Evolutionary conservation across 176 grass and related monocot genomes (phyloP), one percentile per base, ranked within the genome.

Genomic region (Oryza punctata): DNA sequence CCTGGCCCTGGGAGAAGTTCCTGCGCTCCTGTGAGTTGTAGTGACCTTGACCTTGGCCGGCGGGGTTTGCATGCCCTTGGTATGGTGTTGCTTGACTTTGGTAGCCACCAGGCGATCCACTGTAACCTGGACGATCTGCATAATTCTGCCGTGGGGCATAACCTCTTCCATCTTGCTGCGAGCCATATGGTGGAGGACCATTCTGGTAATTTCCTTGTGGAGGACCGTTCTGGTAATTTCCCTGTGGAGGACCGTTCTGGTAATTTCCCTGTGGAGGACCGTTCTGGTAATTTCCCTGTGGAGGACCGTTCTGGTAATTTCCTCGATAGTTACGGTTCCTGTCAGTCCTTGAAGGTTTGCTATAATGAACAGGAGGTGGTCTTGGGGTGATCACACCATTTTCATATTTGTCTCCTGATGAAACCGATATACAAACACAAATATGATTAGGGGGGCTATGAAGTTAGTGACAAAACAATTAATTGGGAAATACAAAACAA

Each of bases 321-420:
- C 84, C 85, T 30, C 73, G 88, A 35, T 69, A 87, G 70, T 77
- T 84, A 84, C 85, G 85, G 74, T 87, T 87, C 69, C 88, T 87
- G 21, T 91, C 79, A 74, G 60, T 88, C 85, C 90, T 89, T 27
- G 79, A 84, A 65, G 85, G 91, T 74, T 67, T 90, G 12, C 89
- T 87, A 67, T 92, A 98, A 74, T 93, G 91, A 82, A 90, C 78
- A 63, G 93, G 96, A 71, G 96, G 93, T 63, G 85, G 74, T 50
- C 91, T 98, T 64, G 83, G 82, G 79, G 96, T 98, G 66, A 98
- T 98, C 11, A 92, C 73, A 27, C 93, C 96, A 61, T 98, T 94
- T 0, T 95, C 96, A 83, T 95, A 98, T 88, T 95, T 94, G 82
- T 98, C 96, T 76, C 96, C 93, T 98, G 77, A 64, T 83, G 69